A percentile compares a stretch with the other conserved stretches of the same genome.
Conservation (phyloP, 2,329 filamentous ascomycete species). For the Aspergillus brunneoviolaceus region DNA sequence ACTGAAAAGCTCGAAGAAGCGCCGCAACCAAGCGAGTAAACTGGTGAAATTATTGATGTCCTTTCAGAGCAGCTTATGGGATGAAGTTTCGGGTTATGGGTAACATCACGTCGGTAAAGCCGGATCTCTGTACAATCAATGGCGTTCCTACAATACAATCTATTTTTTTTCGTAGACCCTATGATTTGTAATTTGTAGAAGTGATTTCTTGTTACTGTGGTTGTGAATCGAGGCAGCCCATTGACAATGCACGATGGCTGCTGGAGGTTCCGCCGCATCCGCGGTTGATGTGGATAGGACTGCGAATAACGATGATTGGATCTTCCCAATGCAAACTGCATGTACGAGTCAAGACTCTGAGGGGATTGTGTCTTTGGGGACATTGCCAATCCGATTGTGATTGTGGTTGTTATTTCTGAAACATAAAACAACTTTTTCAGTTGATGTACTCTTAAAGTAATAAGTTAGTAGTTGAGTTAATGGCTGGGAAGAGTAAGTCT, state of each 20-base stretch:
- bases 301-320: neutral
- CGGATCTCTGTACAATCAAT: conserved; percentile 21
- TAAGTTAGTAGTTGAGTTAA: neutral
- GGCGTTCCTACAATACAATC: neutral
- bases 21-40: conserved; percentile 17
- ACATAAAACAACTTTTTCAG: too few relatives aligned
- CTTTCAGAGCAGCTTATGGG: neutral
- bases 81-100: conserved; percentile 1
- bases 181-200: too few relatives aligned
- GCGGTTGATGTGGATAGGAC: neutral
- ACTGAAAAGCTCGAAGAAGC: conserved; percentile 13
- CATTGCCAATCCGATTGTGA: too few relatives aligned
- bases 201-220: too few relatives aligned
- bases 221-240: too few relatives aligned
- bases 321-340: too few relatives aligned
- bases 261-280: neutral
- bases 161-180: neutral
- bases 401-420: too few relatives aligned
- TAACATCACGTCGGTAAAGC: conserved; percentile 8
- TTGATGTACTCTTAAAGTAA: neutral
- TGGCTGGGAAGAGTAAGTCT: conserved; percentile 34
- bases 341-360: too few relatives aligned
- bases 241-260: too few relatives aligned
- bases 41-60: conserved; percentile 2
- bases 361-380: too few relatives aligned